These are phyloP conservation scores for Brassica incana DNA, from an alignment of 345 rosid species.

Conservation along the genomic window DNA sequence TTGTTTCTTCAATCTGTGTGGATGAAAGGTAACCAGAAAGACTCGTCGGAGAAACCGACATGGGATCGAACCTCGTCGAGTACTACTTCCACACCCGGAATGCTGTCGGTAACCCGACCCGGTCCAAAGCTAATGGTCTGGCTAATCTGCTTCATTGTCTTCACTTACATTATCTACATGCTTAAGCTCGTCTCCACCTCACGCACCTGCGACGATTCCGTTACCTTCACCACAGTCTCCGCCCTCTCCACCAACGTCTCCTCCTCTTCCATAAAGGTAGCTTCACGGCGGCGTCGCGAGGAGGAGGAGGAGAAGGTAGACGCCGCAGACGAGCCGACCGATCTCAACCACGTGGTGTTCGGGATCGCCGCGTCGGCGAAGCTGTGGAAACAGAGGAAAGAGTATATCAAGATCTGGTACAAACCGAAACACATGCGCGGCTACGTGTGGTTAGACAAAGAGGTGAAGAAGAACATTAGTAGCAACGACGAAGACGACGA, in stretches of 20 bases:
- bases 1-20: neutral
- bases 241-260: slow-evolving; percentile 36
- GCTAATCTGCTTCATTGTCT: slow-evolving; percentile 65
- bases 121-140: slow-evolving; percentile 70
- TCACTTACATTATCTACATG: slow-evolving; percentile 79
- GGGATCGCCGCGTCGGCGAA: slow-evolving; percentile 95
- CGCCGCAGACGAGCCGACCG: slow-evolving; percentile 32
- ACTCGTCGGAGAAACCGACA: slow-evolving; percentile 51
- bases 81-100: slow-evolving; percentile 38
- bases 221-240: slow-evolving; percentile 25
- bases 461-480: slow-evolving; percentile 34
- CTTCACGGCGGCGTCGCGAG: slow-evolving; percentile 25
- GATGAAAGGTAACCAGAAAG: slow-evolving; percentile 42
- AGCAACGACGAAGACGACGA: slow-evolving; percentile 12
- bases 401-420: slow-evolving; percentile 95
- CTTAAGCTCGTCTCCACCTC: slow-evolving; percentile 78
- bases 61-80: slow-evolving; percentile 68
- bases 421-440: slow-evolving; percentile 74
- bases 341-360: slow-evolving; percentile 70
- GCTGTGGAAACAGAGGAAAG: slow-evolving; percentile 83
- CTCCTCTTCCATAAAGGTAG: neutral
- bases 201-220: slow-evolving; percentile 47
- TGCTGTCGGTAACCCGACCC: slow-evolving; percentile 51
- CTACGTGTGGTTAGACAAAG: slow-evolving; percentile 79
- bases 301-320: slow-evolving; percentile 16